Evolutionary conservation across 352 stramenopile genomes (phyloP).

Genomic region (Globisporangium mamillatum): DNA sequence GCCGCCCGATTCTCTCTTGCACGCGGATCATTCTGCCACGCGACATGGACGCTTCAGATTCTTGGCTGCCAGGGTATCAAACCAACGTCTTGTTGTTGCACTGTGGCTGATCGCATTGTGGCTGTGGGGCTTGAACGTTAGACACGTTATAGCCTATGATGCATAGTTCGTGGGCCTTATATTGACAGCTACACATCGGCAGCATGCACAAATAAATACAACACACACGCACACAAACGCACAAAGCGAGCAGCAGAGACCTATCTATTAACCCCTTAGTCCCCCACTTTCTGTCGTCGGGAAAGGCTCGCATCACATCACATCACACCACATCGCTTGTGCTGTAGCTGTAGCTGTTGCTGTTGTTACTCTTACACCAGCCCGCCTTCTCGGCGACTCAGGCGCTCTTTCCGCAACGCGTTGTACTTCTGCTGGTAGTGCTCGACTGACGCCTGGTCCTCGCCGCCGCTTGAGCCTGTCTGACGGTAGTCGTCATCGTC

Average conservation of each 20-base stretch:
- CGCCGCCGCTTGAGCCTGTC: conserved; percentile 32
- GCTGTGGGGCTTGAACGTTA: background rate
- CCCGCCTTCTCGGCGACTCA: conserved; percentile 43
- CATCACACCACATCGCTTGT: background rate
- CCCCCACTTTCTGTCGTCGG: background rate
- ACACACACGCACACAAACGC: background rate
- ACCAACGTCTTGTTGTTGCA: background rate
- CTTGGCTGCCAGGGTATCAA: background rate
- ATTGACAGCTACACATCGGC: background rate
- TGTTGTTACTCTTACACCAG: conserved; percentile 41
- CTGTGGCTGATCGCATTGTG: background rate
- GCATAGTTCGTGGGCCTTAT: background rate
- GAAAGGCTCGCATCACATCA: background rate
- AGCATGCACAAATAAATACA: background rate
- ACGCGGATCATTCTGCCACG: background rate
- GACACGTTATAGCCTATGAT: background rate
- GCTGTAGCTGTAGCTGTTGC: background rate
- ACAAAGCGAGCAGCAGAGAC: background rate
- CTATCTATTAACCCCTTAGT: conserved; percentile 7
- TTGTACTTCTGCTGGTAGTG: conserved; percentile 58
- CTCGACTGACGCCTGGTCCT: conserved; percentile 35
- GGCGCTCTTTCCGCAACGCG: conserved; percentile 44
- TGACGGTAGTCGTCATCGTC: conserved; percentile 39
- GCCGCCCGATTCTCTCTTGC: background rate
- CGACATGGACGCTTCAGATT: background rate